Evolutionary conservation across 306 rosid genomes (phyloP), one percentile per base, ranked within the genome.

Genomic region (Gleditsia sinensis): DNA sequence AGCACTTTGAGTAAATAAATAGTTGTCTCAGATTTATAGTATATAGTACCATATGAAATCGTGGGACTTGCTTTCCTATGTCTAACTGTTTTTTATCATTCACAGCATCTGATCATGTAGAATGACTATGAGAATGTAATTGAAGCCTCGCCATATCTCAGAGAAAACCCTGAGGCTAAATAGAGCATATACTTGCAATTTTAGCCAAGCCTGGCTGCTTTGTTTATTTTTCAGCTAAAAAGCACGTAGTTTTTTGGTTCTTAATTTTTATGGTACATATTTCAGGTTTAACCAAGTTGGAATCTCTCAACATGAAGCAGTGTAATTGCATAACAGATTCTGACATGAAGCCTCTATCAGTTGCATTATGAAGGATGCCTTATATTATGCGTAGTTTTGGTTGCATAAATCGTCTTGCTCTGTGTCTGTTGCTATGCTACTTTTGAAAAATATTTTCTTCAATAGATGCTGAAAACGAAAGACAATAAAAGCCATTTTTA

Each of bases 51-150:
- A 8, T 53, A 63, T 40, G 58, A 75, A 57, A 32, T 63, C 39
- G 57, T 64, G 24, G 65, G 64, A 20, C 80, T 59, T 40, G 68
- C 43, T 64, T 82, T 81, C 69, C 82, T 30, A 37, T 65, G 28
- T 20, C 70, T 83, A 59, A 72, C 62, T 1, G 53, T 33, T 66
- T 25, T 60, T 75, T 77, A 53, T 51, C 43, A 71, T 77, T 34
- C 23, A 49, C 97, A 94, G 97, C 84, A 78, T 59, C 75, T 72
- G 7, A 96, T 91, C 43, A 63, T 70, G 86, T 85, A 88, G 79
- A 90, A 96, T 64, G 97, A 94, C 88, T 92, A 90, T 72, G 90
- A 94, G 82, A 94, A 94, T 67, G 99, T 94, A 68, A 84, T 92
- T 27, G 87, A 92, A 61, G 88, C 88, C 76, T 78, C 92, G 83